These are phyloP conservation scores for Epichloe bromicola DNA, from an alignment of 2,329 filamentous ascomycete species.

Conservation along the genomic window DNA sequence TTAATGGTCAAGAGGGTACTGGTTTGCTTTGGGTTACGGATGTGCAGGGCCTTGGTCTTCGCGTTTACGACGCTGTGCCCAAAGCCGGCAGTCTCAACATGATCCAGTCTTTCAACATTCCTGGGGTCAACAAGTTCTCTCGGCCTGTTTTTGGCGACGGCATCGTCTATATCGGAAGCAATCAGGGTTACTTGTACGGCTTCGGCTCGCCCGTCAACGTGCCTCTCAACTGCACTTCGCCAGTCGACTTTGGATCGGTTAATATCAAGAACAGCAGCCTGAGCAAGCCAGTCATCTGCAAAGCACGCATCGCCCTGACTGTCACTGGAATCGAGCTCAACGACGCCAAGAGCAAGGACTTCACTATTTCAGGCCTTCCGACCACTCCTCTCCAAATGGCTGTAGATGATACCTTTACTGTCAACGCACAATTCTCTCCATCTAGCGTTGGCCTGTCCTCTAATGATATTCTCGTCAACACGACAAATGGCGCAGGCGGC, in stretches of 20 bases:
- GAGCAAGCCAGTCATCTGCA: slow-evolving; percentile 29
- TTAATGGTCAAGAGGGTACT: slow-evolving; percentile 38
- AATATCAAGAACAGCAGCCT: slow-evolving; percentile 24
- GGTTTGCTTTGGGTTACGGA: slow-evolving; percentile 45
- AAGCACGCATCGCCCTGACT: slow-evolving; percentile 29
- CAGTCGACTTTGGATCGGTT: slow-evolving; percentile 32
- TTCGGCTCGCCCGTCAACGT: slow-evolving; percentile 42
- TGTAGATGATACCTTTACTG: slow-evolving; percentile 26
- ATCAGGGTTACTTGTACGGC: slow-evolving; percentile 36
- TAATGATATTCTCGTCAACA: slow-evolving; percentile 32
- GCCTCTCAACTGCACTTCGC: slow-evolving; percentile 39
- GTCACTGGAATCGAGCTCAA: slow-evolving; percentile 26
- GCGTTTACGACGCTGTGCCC: slow-evolving; percentile 40
- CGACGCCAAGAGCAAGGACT: slow-evolving; percentile 22
- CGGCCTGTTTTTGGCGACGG: slow-evolving; percentile 45
- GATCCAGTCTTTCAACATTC: slow-evolving; percentile 37
- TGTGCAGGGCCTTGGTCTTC: slow-evolving; percentile 37
- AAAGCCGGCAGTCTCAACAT: slow-evolving; percentile 30
- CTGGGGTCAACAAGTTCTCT: slow-evolving; percentile 41
- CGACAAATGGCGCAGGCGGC: slow-evolving; percentile 30
- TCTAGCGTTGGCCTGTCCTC: slow-evolving; percentile 33
- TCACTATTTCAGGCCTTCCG: slow-evolving; percentile 23
- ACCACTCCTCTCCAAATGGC: slow-evolving; percentile 17
- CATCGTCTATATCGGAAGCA: slow-evolving; percentile 40
- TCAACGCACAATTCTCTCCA: slow-evolving; percentile 33